Percentiles rank a stretch among this genome's conserved stretches.
These are phyloP conservation scores for Crucibulum laeve DNA, from an alignment of 768 basidiomycete species.

Conservation along the genomic window DNA sequence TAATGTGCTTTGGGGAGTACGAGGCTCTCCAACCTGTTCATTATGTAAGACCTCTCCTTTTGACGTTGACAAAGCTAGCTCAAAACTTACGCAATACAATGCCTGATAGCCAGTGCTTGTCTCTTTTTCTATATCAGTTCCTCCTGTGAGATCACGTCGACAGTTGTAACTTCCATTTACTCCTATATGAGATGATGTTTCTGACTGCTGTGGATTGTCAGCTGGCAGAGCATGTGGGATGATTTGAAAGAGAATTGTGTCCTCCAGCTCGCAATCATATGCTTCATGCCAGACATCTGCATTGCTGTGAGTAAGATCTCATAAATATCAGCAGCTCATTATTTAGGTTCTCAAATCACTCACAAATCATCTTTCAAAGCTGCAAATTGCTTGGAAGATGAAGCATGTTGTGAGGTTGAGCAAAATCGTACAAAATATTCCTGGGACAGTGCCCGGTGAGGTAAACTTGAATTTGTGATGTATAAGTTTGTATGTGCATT, in stretches of 20 bases:
- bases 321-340: background rate
- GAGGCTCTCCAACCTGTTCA: slow-evolving; percentile 4
- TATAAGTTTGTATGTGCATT: slow-evolving; percentile 30
- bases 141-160: slow-evolving; percentile 18
- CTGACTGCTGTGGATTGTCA: slow-evolving; percentile 29
- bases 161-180: slow-evolving; percentile 17
- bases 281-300: slow-evolving; percentile 14
- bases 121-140: slow-evolving; percentile 13
- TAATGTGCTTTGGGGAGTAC: slow-evolving; percentile 6
- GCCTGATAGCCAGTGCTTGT: slow-evolving; percentile 13
- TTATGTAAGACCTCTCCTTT: background rate
- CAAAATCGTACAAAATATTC: slow-evolving; percentile 27
- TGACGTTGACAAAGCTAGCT: background rate
- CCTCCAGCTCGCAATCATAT: slow-evolving; percentile 18
- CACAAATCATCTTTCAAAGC: slow-evolving; percentile 17
- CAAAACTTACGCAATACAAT: slow-evolving; percentile 10
- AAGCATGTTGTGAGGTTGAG: slow-evolving; percentile 26
- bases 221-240: slow-evolving; percentile 19
- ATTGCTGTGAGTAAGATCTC: slow-evolving; percentile 1
- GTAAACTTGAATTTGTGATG: slow-evolving; percentile 20
- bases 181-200: slow-evolving; percentile 19
- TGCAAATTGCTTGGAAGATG: slow-evolving; percentile 22
- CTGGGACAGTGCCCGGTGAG: slow-evolving; percentile 18
- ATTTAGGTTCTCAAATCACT: background rate
- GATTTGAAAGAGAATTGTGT: slow-evolving; percentile 21